These are phyloP conservation scores for Globisporangium yorkense DNA, from an alignment of 352 stramenopile genomes.

Conservation along the genomic window DNA sequence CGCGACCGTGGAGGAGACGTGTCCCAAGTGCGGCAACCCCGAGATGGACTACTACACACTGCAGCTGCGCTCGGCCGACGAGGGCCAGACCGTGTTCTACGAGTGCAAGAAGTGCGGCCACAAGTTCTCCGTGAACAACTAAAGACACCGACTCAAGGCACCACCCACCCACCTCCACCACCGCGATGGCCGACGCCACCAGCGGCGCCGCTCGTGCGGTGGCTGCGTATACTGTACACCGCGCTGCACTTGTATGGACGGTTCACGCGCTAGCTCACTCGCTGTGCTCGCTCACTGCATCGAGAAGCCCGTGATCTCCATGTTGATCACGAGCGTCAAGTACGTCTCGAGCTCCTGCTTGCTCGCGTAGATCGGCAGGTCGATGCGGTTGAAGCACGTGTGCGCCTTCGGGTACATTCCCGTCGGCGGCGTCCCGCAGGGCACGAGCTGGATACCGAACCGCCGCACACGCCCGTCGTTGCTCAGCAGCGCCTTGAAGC, in stretches of 20 bases:
- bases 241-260: too few species aligned
- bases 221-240: too few species aligned
- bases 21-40: constrained; percentile 94
- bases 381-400: constrained; percentile 83
- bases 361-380: constrained; percentile 28
- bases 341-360: too few species aligned
- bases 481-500: constrained; percentile 89
- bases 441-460: constrained; percentile 96
- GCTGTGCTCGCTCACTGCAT: too few species aligned
- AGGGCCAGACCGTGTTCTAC: constrained; percentile 99
- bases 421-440: constrained; percentile 61
- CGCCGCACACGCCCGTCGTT: constrained; percentile 86
- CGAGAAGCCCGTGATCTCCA: too few species aligned
- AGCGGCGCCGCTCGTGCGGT: too few species aligned
- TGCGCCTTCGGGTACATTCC: constrained; percentile 79
- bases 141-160: constrained; percentile 9
- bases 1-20: constrained; percentile 97
- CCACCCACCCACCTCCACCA: too few species aligned
- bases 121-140: constrained; percentile 89
- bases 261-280: too few species aligned
- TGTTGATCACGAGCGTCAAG: too few species aligned
- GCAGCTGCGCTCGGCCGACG: constrained; percentile 97
- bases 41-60: constrained; percentile 99
- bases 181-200: too few species aligned
- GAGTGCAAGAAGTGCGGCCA: constrained; percentile 97